Evolutionary conservation across 805 yeast genomes (phyloP).

Genomic region (Candida dajiaensis): DNA sequence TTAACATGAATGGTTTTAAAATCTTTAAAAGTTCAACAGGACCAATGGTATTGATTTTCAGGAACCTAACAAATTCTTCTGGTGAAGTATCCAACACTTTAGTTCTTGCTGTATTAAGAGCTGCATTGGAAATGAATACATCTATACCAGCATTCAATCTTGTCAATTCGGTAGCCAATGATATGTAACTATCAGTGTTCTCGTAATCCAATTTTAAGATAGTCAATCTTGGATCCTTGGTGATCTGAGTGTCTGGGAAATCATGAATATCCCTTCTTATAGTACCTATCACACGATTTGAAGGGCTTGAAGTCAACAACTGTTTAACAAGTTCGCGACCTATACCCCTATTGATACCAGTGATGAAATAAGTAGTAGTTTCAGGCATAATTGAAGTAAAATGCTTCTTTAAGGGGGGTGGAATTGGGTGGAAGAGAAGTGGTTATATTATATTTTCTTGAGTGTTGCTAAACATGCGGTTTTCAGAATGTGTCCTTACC

Average conservation of each 20-base stretch:
- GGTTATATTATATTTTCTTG: no score
- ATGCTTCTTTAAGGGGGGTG: not conserved
- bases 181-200: constrained; percentile 9
- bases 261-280: constrained; percentile 9
- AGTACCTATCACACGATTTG: constrained; percentile 22
- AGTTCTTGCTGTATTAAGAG: constrained; percentile 17
- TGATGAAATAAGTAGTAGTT: constrained; percentile 20
- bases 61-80: constrained; percentile 17
- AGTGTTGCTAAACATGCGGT: no score
- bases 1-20: constrained; percentile 25
- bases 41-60: constrained; percentile 27
- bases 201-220: constrained; percentile 18
- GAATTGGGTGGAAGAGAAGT: no score
- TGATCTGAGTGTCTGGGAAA: constrained; percentile 12
- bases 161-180: constrained; percentile 15
- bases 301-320: constrained; percentile 6
- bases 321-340: constrained; percentile 20
- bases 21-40: constrained; percentile 27
- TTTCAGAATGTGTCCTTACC: no score
- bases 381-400: no score
- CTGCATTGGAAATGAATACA: constrained; percentile 32
- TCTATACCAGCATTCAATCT: constrained; percentile 25
- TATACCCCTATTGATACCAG: constrained; percentile 23
- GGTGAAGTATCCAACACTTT: constrained; percentile 16
- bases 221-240: constrained; percentile 18